These are phyloP conservation scores for Colletotrichum sp. DNA, from an alignment of 2,329 filamentous ascomycete species.

Conservation along the genomic window DNA sequence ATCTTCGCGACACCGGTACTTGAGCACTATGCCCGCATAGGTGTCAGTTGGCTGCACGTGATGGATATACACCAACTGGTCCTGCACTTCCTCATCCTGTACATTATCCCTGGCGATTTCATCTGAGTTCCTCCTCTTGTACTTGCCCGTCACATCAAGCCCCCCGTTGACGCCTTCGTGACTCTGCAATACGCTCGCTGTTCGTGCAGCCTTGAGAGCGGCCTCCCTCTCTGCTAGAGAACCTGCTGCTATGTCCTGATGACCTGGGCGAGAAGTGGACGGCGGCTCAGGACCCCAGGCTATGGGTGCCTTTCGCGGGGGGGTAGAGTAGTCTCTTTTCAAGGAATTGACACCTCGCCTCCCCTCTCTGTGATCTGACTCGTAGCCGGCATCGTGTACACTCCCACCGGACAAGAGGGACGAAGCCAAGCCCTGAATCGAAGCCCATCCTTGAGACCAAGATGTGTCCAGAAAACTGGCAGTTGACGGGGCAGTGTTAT, in stretches of 20 bases:
- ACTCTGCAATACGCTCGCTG: constrained; percentile 64
- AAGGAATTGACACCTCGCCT: constrained; percentile 5
- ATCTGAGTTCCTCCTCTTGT: constrained; percentile 73
- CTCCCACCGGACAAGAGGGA: constrained; percentile 42
- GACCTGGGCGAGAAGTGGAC: constrained; percentile 36
- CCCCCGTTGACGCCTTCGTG: constrained; percentile 65
- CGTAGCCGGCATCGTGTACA: constrained; percentile 26
- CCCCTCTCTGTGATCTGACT: constrained; percentile 15
- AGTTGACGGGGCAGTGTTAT: constrained; percentile 38
- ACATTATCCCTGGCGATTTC: constrained; percentile 47
- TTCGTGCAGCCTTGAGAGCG: constrained; percentile 60
- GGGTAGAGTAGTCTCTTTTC: constrained; percentile 15
- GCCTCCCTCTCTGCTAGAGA: constrained; percentile 59
- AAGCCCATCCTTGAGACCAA: constrained; percentile 59
- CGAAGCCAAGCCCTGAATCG: constrained; percentile 59
- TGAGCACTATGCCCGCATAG: constrained; percentile 87
- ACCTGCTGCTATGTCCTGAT: constrained; percentile 58
- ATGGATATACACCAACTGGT: constrained; percentile 90
- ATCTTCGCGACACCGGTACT: constrained; percentile 85
- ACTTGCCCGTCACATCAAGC: constrained; percentile 58
- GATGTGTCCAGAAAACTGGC: constrained; percentile 53
- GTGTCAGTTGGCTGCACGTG: constrained; percentile 84
- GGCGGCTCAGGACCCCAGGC: constrained; percentile 60
- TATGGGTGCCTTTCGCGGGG: constrained; percentile 27
- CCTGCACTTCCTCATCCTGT: constrained; percentile 66